A percentile compares a stretch with the other conserved stretches of the same genome.
phyloP scores from a whole-genome alignment of 495 filamentous ascomycete genomes.

The Annulohypoxylon bovei region DNA sequence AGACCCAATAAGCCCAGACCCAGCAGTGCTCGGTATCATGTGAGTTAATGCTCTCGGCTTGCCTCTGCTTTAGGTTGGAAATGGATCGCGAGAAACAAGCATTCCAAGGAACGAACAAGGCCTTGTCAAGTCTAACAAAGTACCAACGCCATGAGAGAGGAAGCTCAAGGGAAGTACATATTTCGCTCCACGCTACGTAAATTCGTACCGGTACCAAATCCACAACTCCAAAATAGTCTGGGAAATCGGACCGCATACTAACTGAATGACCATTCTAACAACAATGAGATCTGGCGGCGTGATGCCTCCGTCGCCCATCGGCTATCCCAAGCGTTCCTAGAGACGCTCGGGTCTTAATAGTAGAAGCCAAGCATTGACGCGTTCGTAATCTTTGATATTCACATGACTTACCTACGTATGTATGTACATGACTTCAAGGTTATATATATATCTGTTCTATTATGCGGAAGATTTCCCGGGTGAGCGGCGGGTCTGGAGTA shows the following conservation, averaged over 20 bases:
- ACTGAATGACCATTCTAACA: slow-evolving; percentile 16
- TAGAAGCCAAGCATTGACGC: slow-evolving; percentile 12
- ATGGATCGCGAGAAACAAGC: slow-evolving; percentile 4
- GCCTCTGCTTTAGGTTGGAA: background rate
- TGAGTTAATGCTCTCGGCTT: slow-evolving; percentile 15
- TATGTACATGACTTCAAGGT: no score
- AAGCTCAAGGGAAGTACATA: background rate
- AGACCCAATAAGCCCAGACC: slow-evolving; percentile 20
- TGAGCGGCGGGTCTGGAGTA: slow-evolving; percentile 19
- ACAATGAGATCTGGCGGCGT: slow-evolving; percentile 21
- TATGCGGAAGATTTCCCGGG: slow-evolving; percentile 4
- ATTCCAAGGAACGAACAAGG: slow-evolving; percentile 17
- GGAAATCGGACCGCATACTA: slow-evolving; percentile 33
- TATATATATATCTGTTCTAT: slow-evolving; percentile 1
- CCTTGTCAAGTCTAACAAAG: slow-evolving; percentile 7
- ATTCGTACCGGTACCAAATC: background rate
- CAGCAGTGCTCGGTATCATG: slow-evolving; percentile 30
- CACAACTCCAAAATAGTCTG: slow-evolving; percentile 3
- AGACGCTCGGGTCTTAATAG: background rate
- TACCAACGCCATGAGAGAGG: slow-evolving; percentile 7
- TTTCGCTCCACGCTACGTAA: background rate
- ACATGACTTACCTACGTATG: slow-evolving; percentile 19
- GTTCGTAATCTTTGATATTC: slow-evolving; percentile 1
- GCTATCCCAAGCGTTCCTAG: background rate
- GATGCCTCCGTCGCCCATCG: slow-evolving; percentile 10